Conservation (phyloP, 2,329 filamentous ascomycete species). For the Pyrenochaeta sp. region DNA sequence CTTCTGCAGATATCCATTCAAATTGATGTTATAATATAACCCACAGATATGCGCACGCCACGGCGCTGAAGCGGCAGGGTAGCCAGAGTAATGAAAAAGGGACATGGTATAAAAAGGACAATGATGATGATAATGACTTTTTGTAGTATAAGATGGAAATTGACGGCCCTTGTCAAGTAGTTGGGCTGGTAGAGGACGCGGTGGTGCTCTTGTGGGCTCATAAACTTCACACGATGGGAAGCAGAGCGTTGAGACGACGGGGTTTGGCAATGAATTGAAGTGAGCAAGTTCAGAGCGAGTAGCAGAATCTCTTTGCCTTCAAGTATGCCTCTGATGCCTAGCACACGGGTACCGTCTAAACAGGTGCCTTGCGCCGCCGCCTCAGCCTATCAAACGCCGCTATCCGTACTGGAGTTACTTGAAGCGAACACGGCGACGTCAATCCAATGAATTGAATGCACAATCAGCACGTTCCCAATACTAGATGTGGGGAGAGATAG, state of each 20-base stretch:
- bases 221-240: background rate
- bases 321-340: slow-evolving; percentile 15
- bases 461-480: background rate
- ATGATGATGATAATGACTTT: background rate
- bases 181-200: too few relatives aligned
- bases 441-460: slow-evolving; percentile 8
- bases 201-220: background rate
- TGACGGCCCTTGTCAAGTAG: background rate
- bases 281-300: background rate
- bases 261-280: background rate
- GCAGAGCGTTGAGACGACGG: background rate
- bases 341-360: slow-evolving; percentile 7
- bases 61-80: background rate
- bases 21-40: slow-evolving; percentile 36
- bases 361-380: slow-evolving; percentile 14
- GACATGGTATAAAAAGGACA: background rate
- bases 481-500: background rate
- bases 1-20: slow-evolving; percentile 14
- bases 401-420: slow-evolving; percentile 1
- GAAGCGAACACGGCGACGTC: slow-evolving; percentile 2
- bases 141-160: background rate
- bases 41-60: slow-evolving; percentile 31
- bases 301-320: background rate
- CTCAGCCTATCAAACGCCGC: slow-evolving; percentile 13
- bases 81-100: background rate